Evolutionary conservation across 2,329 filamentous ascomycete genomes (phyloP).

Genomic region (Cladosporium austrohemisphaericum): DNA sequence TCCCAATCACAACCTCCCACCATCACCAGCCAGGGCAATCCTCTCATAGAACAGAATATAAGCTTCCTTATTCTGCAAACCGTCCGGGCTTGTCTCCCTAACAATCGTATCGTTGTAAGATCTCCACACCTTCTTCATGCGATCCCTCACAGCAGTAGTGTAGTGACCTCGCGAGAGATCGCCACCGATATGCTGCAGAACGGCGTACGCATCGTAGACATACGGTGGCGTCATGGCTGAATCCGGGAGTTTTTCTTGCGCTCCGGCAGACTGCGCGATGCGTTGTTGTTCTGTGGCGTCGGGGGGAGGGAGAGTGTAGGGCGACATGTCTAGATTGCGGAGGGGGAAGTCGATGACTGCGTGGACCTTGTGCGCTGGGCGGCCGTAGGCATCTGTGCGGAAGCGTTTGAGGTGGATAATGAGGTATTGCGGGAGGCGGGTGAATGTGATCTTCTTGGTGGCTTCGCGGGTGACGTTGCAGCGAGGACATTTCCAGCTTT

Average conservation of each 20-base stretch:
- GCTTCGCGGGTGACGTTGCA: conserved; percentile 67
- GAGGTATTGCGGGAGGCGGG: conserved; percentile 73
- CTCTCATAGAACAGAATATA: conserved; percentile 61
- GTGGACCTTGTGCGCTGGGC: conserved; percentile 63
- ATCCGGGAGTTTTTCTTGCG: conserved; percentile 37
- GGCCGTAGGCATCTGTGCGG: conserved; percentile 50
- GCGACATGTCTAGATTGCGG: conserved; percentile 61
- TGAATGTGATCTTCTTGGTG: conserved; percentile 68
- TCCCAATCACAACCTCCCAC: conserved; percentile 5
- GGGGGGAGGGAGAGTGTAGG: conserved; percentile 54
- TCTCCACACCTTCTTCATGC: conserved; percentile 54
- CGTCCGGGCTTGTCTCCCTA: conserved; percentile 54
- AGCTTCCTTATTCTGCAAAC: conserved; percentile 58
- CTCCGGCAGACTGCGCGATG: conserved; percentile 31
- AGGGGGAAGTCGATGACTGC: conserved; percentile 74
- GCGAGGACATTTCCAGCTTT: conserved; percentile 68
- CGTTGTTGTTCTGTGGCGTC: conserved; percentile 19
- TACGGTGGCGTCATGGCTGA: conserved; percentile 55
- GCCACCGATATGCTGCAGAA: conserved; percentile 71
- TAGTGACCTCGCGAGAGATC: conserved; percentile 75
- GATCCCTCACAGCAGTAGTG: conserved; percentile 57
- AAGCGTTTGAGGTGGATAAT: conserved; percentile 75
- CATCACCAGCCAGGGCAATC: conserved; percentile 4
- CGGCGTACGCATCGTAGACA: conserved; percentile 79
- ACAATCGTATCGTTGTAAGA: conserved; percentile 58